Evolutionary conservation across 495 filamentous ascomycete species (phyloP).

Genomic region (Rostrohypoxylon terebratum): DNA sequence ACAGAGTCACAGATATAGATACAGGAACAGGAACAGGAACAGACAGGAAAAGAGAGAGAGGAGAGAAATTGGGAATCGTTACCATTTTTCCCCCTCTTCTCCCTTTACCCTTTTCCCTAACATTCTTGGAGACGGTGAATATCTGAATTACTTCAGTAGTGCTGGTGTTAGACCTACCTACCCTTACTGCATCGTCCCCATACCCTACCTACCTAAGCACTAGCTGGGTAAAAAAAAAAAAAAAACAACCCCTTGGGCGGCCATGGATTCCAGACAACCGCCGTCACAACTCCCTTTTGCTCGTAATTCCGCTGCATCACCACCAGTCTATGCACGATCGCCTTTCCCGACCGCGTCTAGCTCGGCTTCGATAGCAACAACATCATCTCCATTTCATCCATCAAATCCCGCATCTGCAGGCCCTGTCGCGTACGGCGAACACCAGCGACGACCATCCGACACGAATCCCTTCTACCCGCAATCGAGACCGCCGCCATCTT

Average conservation of each 20-base stretch:
- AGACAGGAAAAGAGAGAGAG: conserved; percentile 6
- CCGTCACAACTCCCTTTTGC: conserved; percentile 55
- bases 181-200: conserved; percentile 32
- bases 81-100: not conserved
- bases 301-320: conserved; percentile 51
- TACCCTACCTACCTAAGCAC: conserved; percentile 30
- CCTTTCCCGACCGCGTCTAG: conserved; percentile 51
- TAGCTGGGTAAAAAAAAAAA: conserved; percentile 38
- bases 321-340: conserved; percentile 49
- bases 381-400: conserved; percentile 43
- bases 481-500: conserved; percentile 53
- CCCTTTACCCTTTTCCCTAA: not conserved
- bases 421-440: conserved; percentile 57
- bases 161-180: conserved; percentile 18
- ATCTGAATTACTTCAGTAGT: conserved; percentile 8
- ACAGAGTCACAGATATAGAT: conserved; percentile 1
- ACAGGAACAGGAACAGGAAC: not conserved
- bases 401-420: conserved; percentile 48
- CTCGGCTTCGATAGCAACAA: conserved; percentile 30
- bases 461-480: conserved; percentile 57
- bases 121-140: conserved; percentile 23
- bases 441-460: conserved; percentile 63
- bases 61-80: conserved; percentile 2
- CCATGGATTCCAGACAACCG: conserved; percentile 48
- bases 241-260: conserved; percentile 26